These are phyloP conservation scores for Coniophora puteana DNA, from an alignment of 1,284 basidiomycete genomes.

Conservation along the genomic window DNA sequence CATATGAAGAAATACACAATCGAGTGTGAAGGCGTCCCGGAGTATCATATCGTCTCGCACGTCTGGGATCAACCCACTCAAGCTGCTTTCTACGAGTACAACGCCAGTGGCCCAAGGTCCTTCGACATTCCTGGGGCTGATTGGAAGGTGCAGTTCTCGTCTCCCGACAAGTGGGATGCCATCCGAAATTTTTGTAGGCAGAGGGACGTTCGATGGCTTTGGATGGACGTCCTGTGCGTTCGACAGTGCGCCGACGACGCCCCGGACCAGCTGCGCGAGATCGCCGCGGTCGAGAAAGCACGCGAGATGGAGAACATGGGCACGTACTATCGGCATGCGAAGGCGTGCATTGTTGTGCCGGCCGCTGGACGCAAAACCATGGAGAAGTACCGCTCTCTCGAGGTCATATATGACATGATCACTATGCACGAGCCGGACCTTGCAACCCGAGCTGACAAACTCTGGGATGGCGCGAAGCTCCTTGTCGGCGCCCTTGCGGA, in stretches of 20 bases:
- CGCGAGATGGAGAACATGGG: not conserved
- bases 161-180: not conserved
- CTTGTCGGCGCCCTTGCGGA: not conserved
- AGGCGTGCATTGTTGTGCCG: not conserved
- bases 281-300: not conserved
- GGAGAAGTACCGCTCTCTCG: no score
- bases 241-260: not conserved
- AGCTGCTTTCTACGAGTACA: no score
- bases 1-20: no score
- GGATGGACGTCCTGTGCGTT: not conserved
- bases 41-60: no score
- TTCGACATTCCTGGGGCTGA: not conserved
- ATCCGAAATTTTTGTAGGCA: not conserved
- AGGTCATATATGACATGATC: no score
- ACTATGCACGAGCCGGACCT: no score
- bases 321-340: not conserved
- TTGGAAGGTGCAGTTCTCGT: not conserved
- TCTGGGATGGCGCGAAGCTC: slow-evolving; percentile 1
- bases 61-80: no score
- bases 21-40: no score
- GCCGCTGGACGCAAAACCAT: no score
- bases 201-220: not conserved
- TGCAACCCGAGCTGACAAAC: not conserved
- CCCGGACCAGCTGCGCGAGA: not conserved
- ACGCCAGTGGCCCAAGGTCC: no score